These are phyloP conservation scores for Fusarium marasasianum DNA, from an alignment of 2,329 filamentous ascomycete genomes.

Conservation along the genomic window DNA sequence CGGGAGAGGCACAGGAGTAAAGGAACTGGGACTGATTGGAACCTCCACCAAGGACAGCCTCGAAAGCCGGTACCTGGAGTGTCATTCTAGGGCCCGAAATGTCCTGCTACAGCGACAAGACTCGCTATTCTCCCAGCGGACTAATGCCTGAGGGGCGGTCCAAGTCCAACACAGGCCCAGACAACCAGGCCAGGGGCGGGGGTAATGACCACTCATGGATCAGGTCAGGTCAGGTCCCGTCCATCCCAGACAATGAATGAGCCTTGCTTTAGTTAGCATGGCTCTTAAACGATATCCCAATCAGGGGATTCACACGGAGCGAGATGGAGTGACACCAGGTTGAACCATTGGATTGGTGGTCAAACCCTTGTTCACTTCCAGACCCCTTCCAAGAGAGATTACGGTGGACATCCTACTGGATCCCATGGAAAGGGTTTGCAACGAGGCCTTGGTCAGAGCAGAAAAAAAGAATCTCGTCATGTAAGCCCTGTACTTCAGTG, in stretches of 20 bases:
- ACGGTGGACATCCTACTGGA: constrained; percentile 31
- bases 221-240: background rate
- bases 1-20: constrained; percentile 36
- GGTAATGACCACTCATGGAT: constrained; percentile 17
- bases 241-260: constrained; percentile 32
- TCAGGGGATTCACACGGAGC: constrained; percentile 27
- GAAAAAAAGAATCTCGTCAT: constrained; percentile 18
- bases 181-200: background rate
- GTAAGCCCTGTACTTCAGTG: constrained; percentile 16
- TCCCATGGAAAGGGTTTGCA: constrained; percentile 23
- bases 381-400: constrained; percentile 39
- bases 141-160: constrained; percentile 15
- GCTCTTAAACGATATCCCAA: constrained; percentile 27
- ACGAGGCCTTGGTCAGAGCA: constrained; percentile 17
- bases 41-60: constrained; percentile 23
- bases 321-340: constrained; percentile 30
- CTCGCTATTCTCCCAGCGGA: constrained; percentile 4
- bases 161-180: constrained; percentile 9
- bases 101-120: constrained; percentile 3
- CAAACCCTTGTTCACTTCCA: constrained; percentile 19
- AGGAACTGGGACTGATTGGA: background rate
- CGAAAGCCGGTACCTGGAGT: constrained; percentile 5
- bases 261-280: constrained; percentile 16
- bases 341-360: constrained; percentile 31
- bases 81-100: constrained; percentile 5